Base-by-base conservation (phyloP, 2,329 filamentous ascomycete genomes). In the Penicillium expansum region DNA sequence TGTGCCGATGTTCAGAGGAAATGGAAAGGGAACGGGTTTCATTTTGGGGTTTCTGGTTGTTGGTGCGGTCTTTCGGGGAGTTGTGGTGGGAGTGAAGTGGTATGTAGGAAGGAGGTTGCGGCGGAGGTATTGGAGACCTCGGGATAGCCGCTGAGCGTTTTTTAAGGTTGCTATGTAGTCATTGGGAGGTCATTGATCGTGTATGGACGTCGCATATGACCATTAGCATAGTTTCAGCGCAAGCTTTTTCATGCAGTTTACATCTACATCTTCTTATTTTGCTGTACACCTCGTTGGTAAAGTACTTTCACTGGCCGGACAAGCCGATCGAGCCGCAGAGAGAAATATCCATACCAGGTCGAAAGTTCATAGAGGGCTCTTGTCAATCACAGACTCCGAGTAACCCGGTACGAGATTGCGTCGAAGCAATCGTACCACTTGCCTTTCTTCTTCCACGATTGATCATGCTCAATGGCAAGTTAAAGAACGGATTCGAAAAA, bases 1-100 rank as follows among this genome's bases (percentile, higher is more conserved):
- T 47, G 85, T 93, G 56, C 92, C 92, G 51, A 96, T 77, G 48
- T 82, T 81, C 14, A 93, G 69, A 1, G 85, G 79, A n/a, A 85
- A 79, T 1, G 87, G 86, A 65, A 92, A 91, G 0, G 72, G 73
- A 7, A 64, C 53, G 4, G 65, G 64, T 60, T 71, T 75, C 73
- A 76, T 75, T 56, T 45, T 48, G 35, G 27, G 13, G 16, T 49
- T n/a, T 29, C 16, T 29, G 48, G 39, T 49, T 45, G 27, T 16
- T 29, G 24, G 35, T 42, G 13, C n/a, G 13, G 33, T 24, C 20
- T 18, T 22, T 27, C n/a, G 22, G 35, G 29, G 33, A 33, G 41
- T 29, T 39, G 48, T 32, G 32, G 39, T 45, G 29, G 14, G 9
- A 2, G 22, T 27, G 29, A 37, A 30, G 24, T 42, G 33, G 29